Evolutionary conservation across 2,329 filamentous ascomycete genomes (phyloP).

Genomic region (Phoma sp.): DNA sequence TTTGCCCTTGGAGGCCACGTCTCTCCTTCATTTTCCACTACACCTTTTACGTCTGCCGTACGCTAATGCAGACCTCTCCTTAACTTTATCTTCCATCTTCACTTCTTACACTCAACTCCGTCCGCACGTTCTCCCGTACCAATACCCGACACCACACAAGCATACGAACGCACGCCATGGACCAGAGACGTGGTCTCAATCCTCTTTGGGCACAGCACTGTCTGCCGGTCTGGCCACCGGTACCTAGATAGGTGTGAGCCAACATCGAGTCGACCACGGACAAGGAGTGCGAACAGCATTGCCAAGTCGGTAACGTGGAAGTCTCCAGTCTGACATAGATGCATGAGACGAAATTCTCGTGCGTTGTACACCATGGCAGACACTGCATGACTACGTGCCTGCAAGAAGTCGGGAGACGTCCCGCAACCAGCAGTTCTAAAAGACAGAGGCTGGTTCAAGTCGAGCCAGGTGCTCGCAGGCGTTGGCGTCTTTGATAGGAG

Average conservation of each 20-base stretch:
- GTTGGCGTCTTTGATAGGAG: not conserved
- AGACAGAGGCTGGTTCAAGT: constrained; percentile 3
- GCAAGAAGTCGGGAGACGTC: constrained; percentile 24
- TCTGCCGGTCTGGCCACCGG: constrained; percentile 18
- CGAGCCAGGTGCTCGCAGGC: constrained; percentile 13
- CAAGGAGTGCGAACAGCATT: constrained; percentile 8
- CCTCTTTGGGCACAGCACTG: constrained; percentile 15
- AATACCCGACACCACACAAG: not conserved
- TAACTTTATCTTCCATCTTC: not conserved
- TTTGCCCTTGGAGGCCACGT: constrained; percentile 8
- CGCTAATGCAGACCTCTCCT: constrained; percentile 1
- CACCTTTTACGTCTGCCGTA: not conserved
- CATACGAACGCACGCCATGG: constrained; percentile 8
- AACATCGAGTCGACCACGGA: constrained; percentile 5
- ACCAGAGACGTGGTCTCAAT: constrained; percentile 4
- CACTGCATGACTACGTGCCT: not conserved
- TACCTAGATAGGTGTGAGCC: constrained; percentile 9
- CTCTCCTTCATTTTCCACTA: not conserved
- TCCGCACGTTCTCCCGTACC: not conserved
- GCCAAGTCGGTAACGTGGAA: constrained; percentile 1
- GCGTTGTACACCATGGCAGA: not conserved
- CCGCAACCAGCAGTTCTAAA: constrained; percentile 12
- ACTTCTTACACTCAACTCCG: not conserved
- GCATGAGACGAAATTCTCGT: not conserved
- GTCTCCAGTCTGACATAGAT: constrained; percentile 5